Conservation (phyloP, 441 rosid species). For the Viola pubescens region DNA sequence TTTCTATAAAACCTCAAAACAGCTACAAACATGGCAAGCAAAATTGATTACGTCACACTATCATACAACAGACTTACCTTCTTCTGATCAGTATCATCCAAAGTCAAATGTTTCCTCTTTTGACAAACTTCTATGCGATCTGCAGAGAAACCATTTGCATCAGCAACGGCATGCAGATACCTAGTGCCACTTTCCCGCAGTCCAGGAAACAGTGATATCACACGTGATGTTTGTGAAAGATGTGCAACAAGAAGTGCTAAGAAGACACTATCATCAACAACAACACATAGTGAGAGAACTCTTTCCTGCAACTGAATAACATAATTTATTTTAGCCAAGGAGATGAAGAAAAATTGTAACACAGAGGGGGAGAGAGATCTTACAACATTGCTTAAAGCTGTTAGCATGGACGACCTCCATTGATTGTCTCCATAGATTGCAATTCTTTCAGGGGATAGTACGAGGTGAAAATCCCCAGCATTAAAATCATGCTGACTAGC, state of each 20-base stretch:
- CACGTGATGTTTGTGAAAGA: conserved; percentile 40
- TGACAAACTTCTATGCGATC: conserved; percentile 45
- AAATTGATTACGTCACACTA: not conserved
- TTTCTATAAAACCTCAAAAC: not conserved
- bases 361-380: conserved; percentile 20
- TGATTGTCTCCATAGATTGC: conserved; percentile 64
- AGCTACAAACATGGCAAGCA: not conserved
- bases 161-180: conserved; percentile 60
- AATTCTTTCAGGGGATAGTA: conserved; percentile 68
- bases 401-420: conserved; percentile 57
- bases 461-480: conserved; percentile 43
- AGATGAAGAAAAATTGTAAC: conserved; percentile 11
- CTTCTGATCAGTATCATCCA: conserved; percentile 42
- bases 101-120: conserved; percentile 41
- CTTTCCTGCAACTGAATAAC: conserved; percentile 62
- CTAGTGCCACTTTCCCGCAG: conserved; percentile 49
- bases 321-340: not conserved
- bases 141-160: conserved; percentile 49
- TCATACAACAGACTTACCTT: conserved; percentile 28
- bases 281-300: conserved; percentile 48
- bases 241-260: conserved; percentile 48
- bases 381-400: conserved; percentile 60
- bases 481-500: conserved; percentile 19
- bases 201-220: conserved; percentile 70
- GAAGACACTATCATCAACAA: conserved; percentile 82